Base-by-base conservation (phyloP, 202 grass and related monocot genomes). In the Miscanthus sacchariflorus region DNA sequence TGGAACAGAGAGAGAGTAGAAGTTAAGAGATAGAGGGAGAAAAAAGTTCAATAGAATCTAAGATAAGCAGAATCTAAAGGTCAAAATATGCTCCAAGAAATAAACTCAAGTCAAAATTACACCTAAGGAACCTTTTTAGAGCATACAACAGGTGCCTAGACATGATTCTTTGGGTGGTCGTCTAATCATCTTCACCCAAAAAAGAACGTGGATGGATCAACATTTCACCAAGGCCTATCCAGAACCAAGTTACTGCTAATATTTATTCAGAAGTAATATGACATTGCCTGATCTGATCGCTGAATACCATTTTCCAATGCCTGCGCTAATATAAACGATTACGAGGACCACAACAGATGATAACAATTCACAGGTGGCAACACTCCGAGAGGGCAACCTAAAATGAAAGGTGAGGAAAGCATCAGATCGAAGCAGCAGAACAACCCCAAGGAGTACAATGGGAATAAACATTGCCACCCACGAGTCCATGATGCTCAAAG, bases 281-380 rank as follows among this genome's bases (percentile, higher is more conserved):
- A 12, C 54, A 5, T 35, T 82, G 71, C 7, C 43, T 81, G 17
- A 81, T 65, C 12, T 72, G 21, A 73, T 82, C 72, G 68, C 23
- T 79, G 68, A 61, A 86, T 82, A 75, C 44, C 30, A 43, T 78
- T 44, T 69, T 19, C 49, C 67, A 81, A 67, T 76, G 71, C 10
- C 72, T 54, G 33, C 54, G 66, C 67, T 67, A 50, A 82, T 45
- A 86, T 30, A 58, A 88, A 82, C 72, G 73, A 78, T 56, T 39
- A 38, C 49, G 49, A 56, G 12, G 4, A 5, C 12, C 44, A 68
- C 67, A 59, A 7, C 67, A 79, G 63, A 81, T 72, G 81, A 65
- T 70, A 11, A 64, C 59, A 25, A 25, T 64, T 54, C 42, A 88
- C 77, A 43, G 45, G 24, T 61, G 61, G 70, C 48, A 91, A 68